phyloP scores from a whole-genome alignment of 768 basidiomycete genomes.

The Lepiota venenata region DNA sequence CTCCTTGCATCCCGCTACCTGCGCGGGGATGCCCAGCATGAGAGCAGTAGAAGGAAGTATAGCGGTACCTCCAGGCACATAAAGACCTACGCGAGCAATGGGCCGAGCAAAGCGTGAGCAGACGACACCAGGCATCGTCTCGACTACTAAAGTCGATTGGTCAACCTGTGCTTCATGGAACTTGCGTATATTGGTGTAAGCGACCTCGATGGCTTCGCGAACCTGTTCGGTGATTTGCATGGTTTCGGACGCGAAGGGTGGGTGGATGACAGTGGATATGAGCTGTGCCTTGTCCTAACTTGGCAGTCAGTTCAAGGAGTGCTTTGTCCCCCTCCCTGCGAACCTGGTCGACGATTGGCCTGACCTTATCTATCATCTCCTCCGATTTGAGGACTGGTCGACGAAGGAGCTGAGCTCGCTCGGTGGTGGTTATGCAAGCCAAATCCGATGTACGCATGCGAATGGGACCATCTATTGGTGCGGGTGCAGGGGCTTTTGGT shows the following conservation, averaged over 20 bases:
- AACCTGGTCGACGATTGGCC: slow-evolving; percentile 90
- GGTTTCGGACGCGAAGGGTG: slow-evolving; percentile 70
- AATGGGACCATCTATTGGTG: slow-evolving; percentile 45
- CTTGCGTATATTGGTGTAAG: slow-evolving; percentile 87
- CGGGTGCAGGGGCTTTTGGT: slow-evolving; percentile 10
- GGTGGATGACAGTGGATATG: slow-evolving; percentile 63
- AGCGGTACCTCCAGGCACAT: slow-evolving; percentile 97
- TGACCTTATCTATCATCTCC: slow-evolving; percentile 91
- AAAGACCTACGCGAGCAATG: slow-evolving; percentile 94
- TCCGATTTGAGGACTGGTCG: slow-evolving; percentile 87
- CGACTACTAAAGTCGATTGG: slow-evolving; percentile 68
- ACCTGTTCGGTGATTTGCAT: slow-evolving; percentile 63
- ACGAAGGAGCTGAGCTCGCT: slow-evolving; percentile 69
- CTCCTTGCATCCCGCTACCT: slow-evolving; percentile 91
- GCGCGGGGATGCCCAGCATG: slow-evolving; percentile 97
- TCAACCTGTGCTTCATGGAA: slow-evolving; percentile 92
- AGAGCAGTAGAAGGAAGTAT: slow-evolving; percentile 94
- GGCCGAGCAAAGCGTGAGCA: slow-evolving; percentile 94
- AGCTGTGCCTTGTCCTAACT: slow-evolving; percentile 87
- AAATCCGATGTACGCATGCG: slow-evolving; percentile 77
- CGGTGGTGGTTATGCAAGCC: slow-evolving; percentile 37
- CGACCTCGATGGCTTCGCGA: slow-evolving; percentile 79
- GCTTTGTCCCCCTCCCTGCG: slow-evolving; percentile 82
- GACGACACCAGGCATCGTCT: slow-evolving; percentile 97
- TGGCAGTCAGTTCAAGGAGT: slow-evolving; percentile 84